Percentiles rank a stretch among this genome's conserved stretches.
Evolutionary conservation across 257 asterid genomes (phyloP).

Genomic region (Solanum rostratum): DNA sequence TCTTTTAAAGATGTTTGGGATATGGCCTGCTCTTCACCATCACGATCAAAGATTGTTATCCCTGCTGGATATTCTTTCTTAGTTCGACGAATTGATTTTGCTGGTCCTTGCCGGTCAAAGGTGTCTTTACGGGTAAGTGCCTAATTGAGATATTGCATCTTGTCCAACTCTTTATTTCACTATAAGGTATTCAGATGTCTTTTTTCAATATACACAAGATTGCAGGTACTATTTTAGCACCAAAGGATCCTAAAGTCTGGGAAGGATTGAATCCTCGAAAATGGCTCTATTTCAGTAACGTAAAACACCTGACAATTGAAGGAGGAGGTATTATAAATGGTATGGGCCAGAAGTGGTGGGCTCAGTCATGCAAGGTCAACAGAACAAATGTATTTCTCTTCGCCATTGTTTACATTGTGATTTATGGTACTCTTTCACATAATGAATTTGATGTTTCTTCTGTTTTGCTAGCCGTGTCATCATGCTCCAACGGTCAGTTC

Average conservation of each 20-base stretch:
- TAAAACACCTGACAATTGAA: constrained; percentile 54
- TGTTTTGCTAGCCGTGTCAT: constrained; percentile 62
- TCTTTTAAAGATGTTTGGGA: constrained; percentile 52
- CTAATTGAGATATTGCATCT: background rate
- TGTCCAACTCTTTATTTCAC: background rate
- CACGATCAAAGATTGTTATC: constrained; percentile 31
- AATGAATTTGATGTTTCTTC: constrained; percentile 1
- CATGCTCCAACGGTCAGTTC: constrained; percentile 66
- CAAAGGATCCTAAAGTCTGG: constrained; percentile 66
- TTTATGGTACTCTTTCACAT: background rate
- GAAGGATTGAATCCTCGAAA: constrained; percentile 34
- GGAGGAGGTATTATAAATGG: constrained; percentile 76
- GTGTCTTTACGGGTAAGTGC: constrained; percentile 48
- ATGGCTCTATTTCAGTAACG: constrained; percentile 72
- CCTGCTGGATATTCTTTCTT: constrained; percentile 35
- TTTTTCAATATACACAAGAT: constrained; percentile 26
- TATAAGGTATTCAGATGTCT: background rate
- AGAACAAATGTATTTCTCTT: constrained; percentile 42
- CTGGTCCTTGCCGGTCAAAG: constrained; percentile 63
- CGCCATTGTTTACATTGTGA: background rate
- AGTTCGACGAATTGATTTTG: constrained; percentile 39
- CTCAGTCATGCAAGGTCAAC: constrained; percentile 76
- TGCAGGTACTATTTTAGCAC: constrained; percentile 59
- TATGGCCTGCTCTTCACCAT: constrained; percentile 33
- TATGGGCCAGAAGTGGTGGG: constrained; percentile 81